phyloP scores from a whole-genome alignment of 345 rosid species.

The Hevea brasiliensis region DNA sequence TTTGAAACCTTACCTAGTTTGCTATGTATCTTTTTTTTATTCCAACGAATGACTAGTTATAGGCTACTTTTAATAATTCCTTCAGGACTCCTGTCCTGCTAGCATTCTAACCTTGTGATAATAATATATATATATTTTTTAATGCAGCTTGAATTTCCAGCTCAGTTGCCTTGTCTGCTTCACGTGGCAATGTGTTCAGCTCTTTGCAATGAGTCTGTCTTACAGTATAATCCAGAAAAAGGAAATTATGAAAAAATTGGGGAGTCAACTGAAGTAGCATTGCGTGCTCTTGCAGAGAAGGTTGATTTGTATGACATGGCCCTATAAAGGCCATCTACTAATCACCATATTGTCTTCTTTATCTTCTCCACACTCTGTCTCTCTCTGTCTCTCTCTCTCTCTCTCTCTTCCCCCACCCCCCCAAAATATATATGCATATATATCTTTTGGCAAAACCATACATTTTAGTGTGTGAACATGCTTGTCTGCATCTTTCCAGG shows the following conservation, averaged over 20 bases:
- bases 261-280: slow-evolving; percentile 98
- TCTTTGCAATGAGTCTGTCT: slow-evolving; percentile 88
- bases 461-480: background rate
- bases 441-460: background rate
- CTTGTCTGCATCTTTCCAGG: slow-evolving; percentile 51
- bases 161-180: slow-evolving; percentile 91
- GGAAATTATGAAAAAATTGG: slow-evolving; percentile 91
- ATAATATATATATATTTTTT: slow-evolving; percentile 31
- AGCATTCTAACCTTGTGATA: slow-evolving; percentile 20
- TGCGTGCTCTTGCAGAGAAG: slow-evolving; percentile 94
- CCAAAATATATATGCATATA: too few relatives aligned
- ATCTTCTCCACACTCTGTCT: background rate
- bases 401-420: background rate
- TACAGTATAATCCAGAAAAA: slow-evolving; percentile 96
- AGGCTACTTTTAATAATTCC: background rate
- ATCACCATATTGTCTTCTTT: background rate
- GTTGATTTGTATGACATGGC: slow-evolving; percentile 39
- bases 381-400: background rate
- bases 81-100: background rate
- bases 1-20: background rate
- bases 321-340: background rate
- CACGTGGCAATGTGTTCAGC: slow-evolving; percentile 95
- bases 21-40: background rate
- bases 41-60: background rate
- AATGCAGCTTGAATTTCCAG: slow-evolving; percentile 85